Conservation (phyloP, 2,329 filamentous ascomycete species). For the Sclerotinia spermophila region DNA sequence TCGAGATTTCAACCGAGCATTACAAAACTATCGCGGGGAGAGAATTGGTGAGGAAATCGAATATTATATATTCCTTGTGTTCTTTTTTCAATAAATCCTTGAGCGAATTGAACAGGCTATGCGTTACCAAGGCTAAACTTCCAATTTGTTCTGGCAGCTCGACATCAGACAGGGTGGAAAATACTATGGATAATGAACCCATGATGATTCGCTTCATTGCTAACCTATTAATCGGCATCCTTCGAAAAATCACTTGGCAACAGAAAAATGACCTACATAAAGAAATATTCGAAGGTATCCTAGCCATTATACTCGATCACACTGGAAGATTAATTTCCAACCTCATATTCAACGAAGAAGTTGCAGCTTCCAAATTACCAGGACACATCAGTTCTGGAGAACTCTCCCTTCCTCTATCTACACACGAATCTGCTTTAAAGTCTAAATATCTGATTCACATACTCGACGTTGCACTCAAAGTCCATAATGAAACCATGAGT, state of each 20-base stretch:
- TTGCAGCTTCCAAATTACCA: neutral
- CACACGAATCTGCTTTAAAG: neutral
- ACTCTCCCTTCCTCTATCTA: fast-evolving
- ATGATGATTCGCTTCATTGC: neutral
- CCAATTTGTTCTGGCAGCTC: neutral
- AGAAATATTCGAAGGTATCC: slow-evolving; percentile 41
- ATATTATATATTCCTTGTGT: neutral
- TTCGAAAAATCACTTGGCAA: neutral
- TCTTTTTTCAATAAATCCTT: neutral
- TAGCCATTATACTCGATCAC: slow-evolving; percentile 40
- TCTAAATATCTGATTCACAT: neutral
- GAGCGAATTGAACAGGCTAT: neutral
- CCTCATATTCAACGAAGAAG: neutral
- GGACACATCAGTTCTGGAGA: neutral
- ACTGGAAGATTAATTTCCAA: slow-evolving; percentile 39
- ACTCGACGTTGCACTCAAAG: neutral
- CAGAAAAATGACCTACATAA: neutral
- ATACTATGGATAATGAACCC: neutral
- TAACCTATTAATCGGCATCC: neutral
- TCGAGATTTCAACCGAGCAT: neutral
- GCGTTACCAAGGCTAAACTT: neutral
- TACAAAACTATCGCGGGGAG: neutral
- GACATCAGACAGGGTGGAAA: neutral
- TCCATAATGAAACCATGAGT: neutral
- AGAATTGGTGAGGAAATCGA: neutral